These are phyloP conservation scores for Xylaria sp. DNA, from an alignment of 2,329 filamentous ascomycete species.

Conservation along the genomic window DNA sequence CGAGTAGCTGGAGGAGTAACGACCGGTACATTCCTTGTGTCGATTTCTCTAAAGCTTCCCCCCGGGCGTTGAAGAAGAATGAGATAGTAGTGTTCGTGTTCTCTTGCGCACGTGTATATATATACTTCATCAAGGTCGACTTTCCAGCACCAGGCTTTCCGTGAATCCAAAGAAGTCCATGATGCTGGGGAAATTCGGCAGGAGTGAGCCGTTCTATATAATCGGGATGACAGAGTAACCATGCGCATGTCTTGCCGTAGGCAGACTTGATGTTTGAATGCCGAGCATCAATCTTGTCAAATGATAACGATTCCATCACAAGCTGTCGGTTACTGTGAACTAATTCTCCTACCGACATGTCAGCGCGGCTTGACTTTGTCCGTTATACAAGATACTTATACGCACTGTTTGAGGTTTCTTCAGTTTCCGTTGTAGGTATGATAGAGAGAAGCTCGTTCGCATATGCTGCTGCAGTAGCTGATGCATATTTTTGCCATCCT, in stretches of 20 bases:
- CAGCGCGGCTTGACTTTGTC: neutral
- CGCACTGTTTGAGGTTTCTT: neutral
- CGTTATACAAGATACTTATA: neutral
- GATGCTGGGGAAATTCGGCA: conserved; percentile 34
- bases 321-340: neutral
- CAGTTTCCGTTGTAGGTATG: neutral
- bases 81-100: conserved; percentile 27
- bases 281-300: conserved; percentile 54
- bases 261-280: conserved; percentile 46
- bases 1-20: conserved; percentile 53
- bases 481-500: conserved; percentile 21
- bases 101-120: conserved; percentile 31
- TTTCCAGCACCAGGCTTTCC: conserved; percentile 51
- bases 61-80: conserved; percentile 58
- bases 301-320: conserved; percentile 39
- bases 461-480: conserved; percentile 17
- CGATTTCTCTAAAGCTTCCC: conserved; percentile 51
- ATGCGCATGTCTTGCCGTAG: conserved; percentile 35
- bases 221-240: conserved; percentile 49
- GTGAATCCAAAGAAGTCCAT: conserved; percentile 51
- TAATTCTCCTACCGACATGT: conserved; percentile 14
- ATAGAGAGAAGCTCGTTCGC: conserved; percentile 14
- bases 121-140: conserved; percentile 52
- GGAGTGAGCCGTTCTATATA: conserved; percentile 42
- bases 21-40: conserved; percentile 57